Evolutionary conservation across 2,329 filamentous ascomycete genomes (phyloP), one percentile per base, ranked within the genome.

Genomic region (Huntiella decipiens): DNA sequence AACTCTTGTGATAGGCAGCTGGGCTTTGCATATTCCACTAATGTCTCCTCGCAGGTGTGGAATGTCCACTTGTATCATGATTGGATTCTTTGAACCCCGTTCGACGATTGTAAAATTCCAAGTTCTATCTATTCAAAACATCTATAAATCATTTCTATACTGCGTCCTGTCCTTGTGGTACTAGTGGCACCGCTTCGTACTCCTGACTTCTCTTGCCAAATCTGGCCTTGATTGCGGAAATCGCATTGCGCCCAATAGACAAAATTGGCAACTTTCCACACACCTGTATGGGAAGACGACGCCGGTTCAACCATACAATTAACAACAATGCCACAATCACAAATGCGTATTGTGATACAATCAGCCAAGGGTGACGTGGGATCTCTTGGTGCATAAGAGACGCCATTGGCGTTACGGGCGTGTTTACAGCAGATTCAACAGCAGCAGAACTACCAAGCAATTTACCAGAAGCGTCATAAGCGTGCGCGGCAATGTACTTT

Each of bases 161-260:
- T 10, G 32, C 44, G 8, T 45, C 44, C 8, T 37, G 19, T 4
- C 34, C 44, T 33, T 38, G 42, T 16, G 42, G 32, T 19, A 45
- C 44, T 8, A 45, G 22, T 15, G 44, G 44, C 36, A 45, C 44
- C 19, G 44, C 44, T 28, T 45, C 44, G 13, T 45, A 45, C 36
- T 45, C 44, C 15, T 19, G 17, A 13, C 17, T 33, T 33, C 7
- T 32, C 15, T 5, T 13, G 19, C 10, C 36, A 7, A 8, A 7
- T 39, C 44, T 39, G 13, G 13, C 28, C 4, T 33, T 32, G n/a
- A 38, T 39, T 10, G 32, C 36, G 6, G 36, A 22, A 22, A 38
- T 12, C 5, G 36, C 17, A 7, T 11, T 34, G 7, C 36, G n/a
- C 28, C 36, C 17, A 4, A 34, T 15, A 28, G n/a, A 4, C 11